Base-by-base conservation (phyloP, 1,284 basidiomycete genomes). In the Pterulicium gracile region DNA sequence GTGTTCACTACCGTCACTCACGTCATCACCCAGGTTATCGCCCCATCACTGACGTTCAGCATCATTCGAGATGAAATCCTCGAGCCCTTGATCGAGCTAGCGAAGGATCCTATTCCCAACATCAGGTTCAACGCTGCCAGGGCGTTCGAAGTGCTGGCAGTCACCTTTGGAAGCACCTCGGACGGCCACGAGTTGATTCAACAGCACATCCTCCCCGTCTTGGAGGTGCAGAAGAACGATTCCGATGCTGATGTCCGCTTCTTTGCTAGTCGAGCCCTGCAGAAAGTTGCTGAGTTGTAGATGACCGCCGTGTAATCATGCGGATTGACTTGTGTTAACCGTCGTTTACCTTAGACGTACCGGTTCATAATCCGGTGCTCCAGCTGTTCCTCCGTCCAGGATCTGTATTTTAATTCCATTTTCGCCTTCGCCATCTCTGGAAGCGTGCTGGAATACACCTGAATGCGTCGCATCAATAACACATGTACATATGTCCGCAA, bases 51-150 rank as follows among this genome's bases (percentile, higher is more conserved):
- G 58, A 87, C 81, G 56, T 67, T 89, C 49, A 80, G 91, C 43
- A 91, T 93, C 54, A 81, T 98, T 55, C 79, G 79, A 19, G 77
- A 85, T 47, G 88, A 89, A 45, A 88, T 98, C 53, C 79, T 98
- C 53, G 83, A 86, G 42, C 86, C 90, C 21, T 77, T 98, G 48
- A 68, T 96, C 47, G 76, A 83, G 51, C 79, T 98, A 47, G 86
- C 90, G 17, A 73, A 75, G 46, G 96, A 98, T 63, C 84, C 91
- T 5, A 98, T 99, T 59, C 96, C 96, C 48, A 99, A 99, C 68
- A 98, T 98, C 63, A 88, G 96, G 39, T 99, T 98, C 77, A 98
- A 98, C 63, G 93, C 98, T 24, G 89, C 94, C 41, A 98, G 98
- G 65, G 86, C 89, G 15, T 70, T 96, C 55, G 92, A 97, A 68